phyloP scores from a whole-genome alignment of 768 basidiomycete species.

The Tylopilus plumbeoviolaceoides region DNA sequence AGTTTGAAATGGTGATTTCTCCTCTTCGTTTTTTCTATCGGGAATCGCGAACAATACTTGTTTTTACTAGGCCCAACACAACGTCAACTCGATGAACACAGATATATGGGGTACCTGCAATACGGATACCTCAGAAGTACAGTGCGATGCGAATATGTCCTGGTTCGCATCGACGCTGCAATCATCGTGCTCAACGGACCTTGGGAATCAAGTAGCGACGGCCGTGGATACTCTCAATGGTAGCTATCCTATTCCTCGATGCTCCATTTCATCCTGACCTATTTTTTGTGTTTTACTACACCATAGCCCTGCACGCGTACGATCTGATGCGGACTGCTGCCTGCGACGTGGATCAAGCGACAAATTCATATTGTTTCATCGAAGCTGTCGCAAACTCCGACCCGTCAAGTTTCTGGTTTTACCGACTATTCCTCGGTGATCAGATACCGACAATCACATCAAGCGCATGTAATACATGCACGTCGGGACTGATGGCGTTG shows the following conservation, averaged over 20 bases:
- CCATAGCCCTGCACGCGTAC: constrained; percentile 59
- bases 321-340: constrained; percentile 55
- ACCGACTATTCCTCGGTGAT: constrained; percentile 60
- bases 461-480: constrained; percentile 63
- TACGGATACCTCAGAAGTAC: constrained; percentile 41
- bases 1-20: constrained; percentile 50
- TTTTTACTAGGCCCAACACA: constrained; percentile 52
- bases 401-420: constrained; percentile 70
- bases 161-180: constrained; percentile 53
- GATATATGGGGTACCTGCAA: constrained; percentile 82
- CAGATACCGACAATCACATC: constrained; percentile 38
- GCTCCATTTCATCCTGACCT: not conserved
- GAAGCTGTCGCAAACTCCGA: constrained; percentile 54
- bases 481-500: constrained; percentile 50
- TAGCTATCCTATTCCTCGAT: constrained; percentile 26
- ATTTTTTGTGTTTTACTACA: not conserved
- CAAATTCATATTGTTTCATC: constrained; percentile 71
- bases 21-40: not conserved
- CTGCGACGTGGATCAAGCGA: constrained; percentile 54
- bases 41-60: not conserved
- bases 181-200: constrained; percentile 52
- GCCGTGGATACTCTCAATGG: constrained; percentile 54
- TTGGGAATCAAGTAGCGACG: constrained; percentile 47
- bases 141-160: constrained; percentile 66
- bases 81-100: constrained; percentile 58